phyloP scores from a whole-genome alignment of 371 early-diverging fungal genomes.

The Rhizomucor pusillus region DNA sequence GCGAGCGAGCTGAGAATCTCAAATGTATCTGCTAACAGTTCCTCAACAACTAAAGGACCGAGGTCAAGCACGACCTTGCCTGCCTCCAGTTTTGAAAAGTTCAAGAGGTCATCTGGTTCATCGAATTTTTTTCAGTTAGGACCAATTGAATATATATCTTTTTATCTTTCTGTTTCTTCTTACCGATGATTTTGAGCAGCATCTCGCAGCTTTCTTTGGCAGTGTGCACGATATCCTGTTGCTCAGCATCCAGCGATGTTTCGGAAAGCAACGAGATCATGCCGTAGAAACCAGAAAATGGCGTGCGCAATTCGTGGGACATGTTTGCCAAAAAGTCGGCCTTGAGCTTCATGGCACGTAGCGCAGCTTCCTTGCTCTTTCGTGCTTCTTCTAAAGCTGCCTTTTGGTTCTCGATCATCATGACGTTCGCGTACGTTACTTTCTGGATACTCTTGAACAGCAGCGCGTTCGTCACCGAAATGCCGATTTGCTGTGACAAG shows the following conservation, averaged over 20 bases:
- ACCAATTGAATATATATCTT: too few relatives aligned
- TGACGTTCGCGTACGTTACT: slow-evolving; percentile 42
- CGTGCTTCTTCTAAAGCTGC: slow-evolving; percentile 49
- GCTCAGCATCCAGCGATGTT: slow-evolving; percentile 55
- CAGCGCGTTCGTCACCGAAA: slow-evolving; percentile 58
- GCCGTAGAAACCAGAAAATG: slow-evolving; percentile 64
- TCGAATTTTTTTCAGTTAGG: too few relatives aligned
- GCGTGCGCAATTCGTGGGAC: slow-evolving; percentile 60
- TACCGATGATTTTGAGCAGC: slow-evolving; percentile 48
- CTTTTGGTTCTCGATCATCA: slow-evolving; percentile 52
- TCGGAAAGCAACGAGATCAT: slow-evolving; percentile 59
- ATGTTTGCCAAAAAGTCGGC: slow-evolving; percentile 61
- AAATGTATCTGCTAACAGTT: slow-evolving; percentile 52
- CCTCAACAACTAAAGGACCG: slow-evolving; percentile 53
- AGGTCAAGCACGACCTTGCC: slow-evolving; percentile 45
- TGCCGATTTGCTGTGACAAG: slow-evolving; percentile 58
- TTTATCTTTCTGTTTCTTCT: too few relatives aligned
- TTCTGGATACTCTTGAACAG: slow-evolving; percentile 53
- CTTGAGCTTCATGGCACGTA: slow-evolving; percentile 47
- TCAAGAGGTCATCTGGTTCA: slow-evolving; percentile 46
- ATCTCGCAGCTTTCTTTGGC: slow-evolving; percentile 63
- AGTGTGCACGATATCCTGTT: slow-evolving; percentile 55
- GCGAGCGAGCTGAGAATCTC: slow-evolving; percentile 54
- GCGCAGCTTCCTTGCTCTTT: slow-evolving; percentile 49
- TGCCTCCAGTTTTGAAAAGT: slow-evolving; percentile 56